Evolutionary conservation across 163 green algal species (phyloP).

Genomic region (Coccomyxa subellipsoidea): DNA sequence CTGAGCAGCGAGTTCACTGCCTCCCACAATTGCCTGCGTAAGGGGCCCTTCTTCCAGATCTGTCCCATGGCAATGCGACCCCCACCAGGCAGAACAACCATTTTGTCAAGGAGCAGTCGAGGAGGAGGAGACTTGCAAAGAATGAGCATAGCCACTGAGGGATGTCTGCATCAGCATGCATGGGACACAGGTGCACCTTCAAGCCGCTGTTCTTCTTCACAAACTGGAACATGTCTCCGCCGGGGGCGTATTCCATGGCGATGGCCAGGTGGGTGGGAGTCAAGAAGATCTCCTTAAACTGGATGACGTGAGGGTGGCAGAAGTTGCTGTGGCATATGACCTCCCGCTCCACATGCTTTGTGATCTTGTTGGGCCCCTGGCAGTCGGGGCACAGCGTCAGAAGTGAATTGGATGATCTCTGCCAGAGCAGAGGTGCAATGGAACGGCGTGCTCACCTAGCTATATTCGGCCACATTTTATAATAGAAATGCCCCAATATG

Average conservation of each 20-base stretch:
- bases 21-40: no score
- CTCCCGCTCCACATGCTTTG: slow-evolving; percentile 51
- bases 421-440: no score
- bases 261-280: slow-evolving; percentile 44
- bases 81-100: no score
- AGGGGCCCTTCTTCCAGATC: no score
- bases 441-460: no score
- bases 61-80: no score
- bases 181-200: slow-evolving; percentile 42
- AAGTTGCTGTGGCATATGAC: slow-evolving; percentile 60
- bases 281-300: slow-evolving; percentile 47
- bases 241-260: slow-evolving; percentile 64
- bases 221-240: slow-evolving; percentile 70
- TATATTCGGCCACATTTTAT: no score
- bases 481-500: no score
- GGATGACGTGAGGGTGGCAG: slow-evolving; percentile 60
- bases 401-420: no score
- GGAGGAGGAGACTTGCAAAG: no score
- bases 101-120: no score
- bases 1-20: not conserved
- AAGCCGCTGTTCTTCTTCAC: slow-evolving; percentile 61
- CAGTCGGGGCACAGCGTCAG: not conserved
- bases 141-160: no score
- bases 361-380: slow-evolving; percentile 20
- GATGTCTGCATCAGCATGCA: not conserved